Percentiles rank a stretch among this genome's conserved stretches.
Conservation (phyloP, 2,329 filamentous ascomycete genomes). For the Aureobasidium sp. region DNA sequence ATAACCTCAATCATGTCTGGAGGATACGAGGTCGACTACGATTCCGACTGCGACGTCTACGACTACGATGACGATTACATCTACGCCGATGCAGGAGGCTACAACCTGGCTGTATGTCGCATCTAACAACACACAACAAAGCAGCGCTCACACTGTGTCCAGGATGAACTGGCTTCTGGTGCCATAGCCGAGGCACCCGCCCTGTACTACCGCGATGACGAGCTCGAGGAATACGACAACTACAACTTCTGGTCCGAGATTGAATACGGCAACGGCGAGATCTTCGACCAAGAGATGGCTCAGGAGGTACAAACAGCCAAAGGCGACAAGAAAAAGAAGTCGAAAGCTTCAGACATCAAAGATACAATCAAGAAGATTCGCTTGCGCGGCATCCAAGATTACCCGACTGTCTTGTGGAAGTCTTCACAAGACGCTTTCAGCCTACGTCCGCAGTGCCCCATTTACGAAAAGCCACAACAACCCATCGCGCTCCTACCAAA, state of each 20-base stretch:
- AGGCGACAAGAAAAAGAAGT: conserved; percentile 27
- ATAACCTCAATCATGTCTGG: background rate
- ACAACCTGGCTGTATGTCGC: conserved; percentile 29
- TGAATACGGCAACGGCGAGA: conserved; percentile 42
- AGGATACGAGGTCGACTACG: conserved; percentile 18
- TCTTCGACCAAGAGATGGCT: conserved; percentile 31
- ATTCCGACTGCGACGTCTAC: conserved; percentile 35
- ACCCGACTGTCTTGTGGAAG: conserved; percentile 6
- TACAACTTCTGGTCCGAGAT: conserved; percentile 44
- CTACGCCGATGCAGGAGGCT: conserved; percentile 40
- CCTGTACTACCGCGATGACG: conserved; percentile 27
- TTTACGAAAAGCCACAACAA: conserved; percentile 19
- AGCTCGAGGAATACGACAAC: conserved; percentile 38
- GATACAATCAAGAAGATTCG: conserved; percentile 14
- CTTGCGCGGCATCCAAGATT: conserved; percentile 10
- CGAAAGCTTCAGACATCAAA: conserved; percentile 12
- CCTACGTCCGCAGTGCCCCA: conserved; percentile 16
- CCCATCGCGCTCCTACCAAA: conserved; percentile 38
- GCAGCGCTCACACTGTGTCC: background rate
- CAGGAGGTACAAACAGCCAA: background rate
- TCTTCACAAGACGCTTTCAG: background rate
- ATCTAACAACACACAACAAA: background rate
- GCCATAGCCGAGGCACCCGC: conserved; percentile 37
- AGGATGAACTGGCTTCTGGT: conserved; percentile 45
- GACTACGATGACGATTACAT: conserved; percentile 36